Evolutionary conservation across 345 rosid genomes (phyloP).

Genomic region (Hibiscus mutabilis): DNA sequence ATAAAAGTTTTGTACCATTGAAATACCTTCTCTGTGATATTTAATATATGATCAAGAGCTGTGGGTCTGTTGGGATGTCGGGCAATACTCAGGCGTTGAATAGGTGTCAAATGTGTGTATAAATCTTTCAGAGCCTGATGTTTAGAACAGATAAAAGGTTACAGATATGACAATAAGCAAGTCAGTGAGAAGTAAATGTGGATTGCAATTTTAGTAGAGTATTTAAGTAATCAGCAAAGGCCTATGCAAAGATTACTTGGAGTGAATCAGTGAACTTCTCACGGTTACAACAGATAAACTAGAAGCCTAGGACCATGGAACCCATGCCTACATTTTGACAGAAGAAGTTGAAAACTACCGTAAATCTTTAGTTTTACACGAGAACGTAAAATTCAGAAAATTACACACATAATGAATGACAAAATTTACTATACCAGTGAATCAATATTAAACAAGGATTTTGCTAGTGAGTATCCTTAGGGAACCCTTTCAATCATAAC

Average conservation of each 20-base stretch:
- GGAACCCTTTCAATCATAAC: background rate
- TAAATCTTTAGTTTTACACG: background rate
- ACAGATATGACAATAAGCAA: background rate
- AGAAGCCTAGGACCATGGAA: background rate
- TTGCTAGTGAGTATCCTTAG: background rate
- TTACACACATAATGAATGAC: background rate
- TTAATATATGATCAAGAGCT: slow-evolving; percentile 82
- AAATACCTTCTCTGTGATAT: slow-evolving; percentile 76
- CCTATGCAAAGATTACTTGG: background rate
- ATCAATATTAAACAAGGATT: background rate
- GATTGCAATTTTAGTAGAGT: background rate
- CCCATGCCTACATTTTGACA: background rate
- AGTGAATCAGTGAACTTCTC: background rate
- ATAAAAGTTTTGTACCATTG: background rate
- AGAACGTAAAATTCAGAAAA: too few species aligned
- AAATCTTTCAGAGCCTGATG: slow-evolving; percentile 73
- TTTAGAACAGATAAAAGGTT: background rate
- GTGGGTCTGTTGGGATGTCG: slow-evolving; percentile 98
- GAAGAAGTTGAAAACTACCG: background rate
- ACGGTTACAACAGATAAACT: background rate
- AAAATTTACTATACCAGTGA: background rate
- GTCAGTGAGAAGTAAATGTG: background rate
- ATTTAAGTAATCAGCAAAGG: background rate
- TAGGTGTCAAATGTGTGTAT: slow-evolving; percentile 75
- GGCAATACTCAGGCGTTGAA: slow-evolving; percentile 89